Evolutionary conservation across 1,284 basidiomycete species (phyloP).

Genomic region (Ceratobasidium sp.): DNA sequence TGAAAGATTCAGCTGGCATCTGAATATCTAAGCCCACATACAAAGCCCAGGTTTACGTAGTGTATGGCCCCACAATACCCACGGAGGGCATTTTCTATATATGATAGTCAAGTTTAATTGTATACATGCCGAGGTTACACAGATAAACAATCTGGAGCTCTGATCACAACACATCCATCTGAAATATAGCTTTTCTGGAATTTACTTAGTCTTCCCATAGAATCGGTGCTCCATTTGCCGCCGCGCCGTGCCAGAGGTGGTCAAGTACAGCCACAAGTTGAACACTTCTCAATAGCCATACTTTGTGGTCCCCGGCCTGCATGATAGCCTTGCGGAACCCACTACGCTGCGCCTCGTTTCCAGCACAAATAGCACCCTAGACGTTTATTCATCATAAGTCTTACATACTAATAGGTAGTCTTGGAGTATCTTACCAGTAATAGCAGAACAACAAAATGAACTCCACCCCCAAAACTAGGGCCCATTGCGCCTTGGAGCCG

Average conservation of each 20-base stretch:
- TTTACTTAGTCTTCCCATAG: constrained; percentile 22
- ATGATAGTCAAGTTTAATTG: background rate
- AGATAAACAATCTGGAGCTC: background rate
- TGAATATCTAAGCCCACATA: no score
- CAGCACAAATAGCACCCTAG: constrained; percentile 6
- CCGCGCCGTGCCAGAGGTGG: constrained; percentile 12
- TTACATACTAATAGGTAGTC: background rate
- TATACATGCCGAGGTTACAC: background rate
- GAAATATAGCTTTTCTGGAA: background rate
- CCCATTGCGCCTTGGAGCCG: background rate
- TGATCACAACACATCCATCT: background rate
- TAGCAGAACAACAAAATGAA: background rate
- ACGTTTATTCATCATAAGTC: background rate
- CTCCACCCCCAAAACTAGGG: background rate
- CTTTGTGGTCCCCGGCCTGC: background rate
- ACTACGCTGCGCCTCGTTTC: background rate
- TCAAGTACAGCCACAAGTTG: constrained; percentile 1
- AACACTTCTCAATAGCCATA: background rate
- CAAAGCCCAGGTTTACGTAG: no score
- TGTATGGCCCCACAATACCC: no score
- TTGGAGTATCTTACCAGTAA: constrained; percentile 1
- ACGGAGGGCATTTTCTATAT: no score
- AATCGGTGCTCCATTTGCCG: constrained; percentile 4
- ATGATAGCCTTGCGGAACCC: background rate
- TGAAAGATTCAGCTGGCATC: no score